These are phyloP conservation scores for Kwoniella shivajii DNA, from an alignment of 1,284 basidiomycete species.

Conservation along the genomic window DNA sequence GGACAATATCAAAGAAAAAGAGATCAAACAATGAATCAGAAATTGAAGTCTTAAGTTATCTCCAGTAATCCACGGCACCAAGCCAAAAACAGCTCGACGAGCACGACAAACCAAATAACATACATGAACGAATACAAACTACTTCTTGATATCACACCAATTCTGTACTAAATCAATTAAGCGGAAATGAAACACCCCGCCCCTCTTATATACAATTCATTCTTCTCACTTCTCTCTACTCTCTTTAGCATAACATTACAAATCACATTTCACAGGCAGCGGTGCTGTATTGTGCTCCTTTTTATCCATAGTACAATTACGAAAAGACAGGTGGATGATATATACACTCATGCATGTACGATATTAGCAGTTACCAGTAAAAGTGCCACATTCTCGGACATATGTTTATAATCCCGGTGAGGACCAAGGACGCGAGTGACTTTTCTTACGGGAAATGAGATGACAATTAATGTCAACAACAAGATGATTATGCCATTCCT, in stretches of 20 bases:
- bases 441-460: not conserved
- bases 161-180: not conserved
- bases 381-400: conserved; percentile 7
- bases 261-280: not conserved
- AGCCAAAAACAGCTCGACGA: no score
- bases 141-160: not conserved
- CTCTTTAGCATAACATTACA: not conserved
- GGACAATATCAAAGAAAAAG: not conserved
- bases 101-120: no score
- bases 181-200: not conserved
- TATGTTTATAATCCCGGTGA: no score
- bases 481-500: not conserved
- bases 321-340: not conserved
- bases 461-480: conserved; percentile 3
- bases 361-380: not conserved
- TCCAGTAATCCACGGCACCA: no score
- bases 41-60: no score
- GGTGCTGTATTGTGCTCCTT: not conserved
- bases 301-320: not conserved
- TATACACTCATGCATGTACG: conserved; percentile 9
- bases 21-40: not conserved
- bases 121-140: not conserved
- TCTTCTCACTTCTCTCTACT: not conserved
- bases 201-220: no score
- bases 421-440: conserved; percentile 17